phyloP scores from a whole-genome alignment of 2,329 filamentous ascomycete genomes.

The Exophiala bonariae region DNA sequence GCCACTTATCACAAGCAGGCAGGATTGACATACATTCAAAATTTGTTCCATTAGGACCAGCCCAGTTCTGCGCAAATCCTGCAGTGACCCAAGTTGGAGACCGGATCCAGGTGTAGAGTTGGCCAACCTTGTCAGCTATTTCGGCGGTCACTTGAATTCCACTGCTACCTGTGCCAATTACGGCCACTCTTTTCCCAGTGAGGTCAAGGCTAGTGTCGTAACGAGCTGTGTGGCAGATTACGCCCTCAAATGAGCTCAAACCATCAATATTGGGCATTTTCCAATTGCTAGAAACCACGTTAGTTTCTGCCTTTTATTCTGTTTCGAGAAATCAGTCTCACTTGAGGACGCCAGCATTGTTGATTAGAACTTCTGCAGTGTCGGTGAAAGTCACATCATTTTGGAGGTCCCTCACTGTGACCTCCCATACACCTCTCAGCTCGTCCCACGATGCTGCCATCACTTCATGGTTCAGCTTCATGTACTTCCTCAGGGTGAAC shows the following conservation, averaged over 20 bases:
- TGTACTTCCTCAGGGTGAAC: conserved; percentile 37
- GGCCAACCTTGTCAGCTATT: conserved; percentile 32
- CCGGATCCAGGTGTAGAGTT: conserved; percentile 27
- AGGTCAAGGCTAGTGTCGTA: conserved; percentile 48
- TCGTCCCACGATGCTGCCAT: conserved; percentile 40
- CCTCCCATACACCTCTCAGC: conserved; percentile 34
- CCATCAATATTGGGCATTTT: conserved; percentile 34
- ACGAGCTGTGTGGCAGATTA: conserved; percentile 33
- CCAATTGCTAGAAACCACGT: conserved; percentile 49
- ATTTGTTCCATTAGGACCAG: conserved; percentile 29
- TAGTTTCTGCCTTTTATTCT: background rate
- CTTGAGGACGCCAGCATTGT: conserved; percentile 33
- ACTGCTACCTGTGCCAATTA: conserved; percentile 28
- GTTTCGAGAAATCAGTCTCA: background rate
- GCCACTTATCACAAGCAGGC: conserved; percentile 20
- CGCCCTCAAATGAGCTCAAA: conserved; percentile 35
- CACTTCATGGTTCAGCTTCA: conserved; percentile 39
- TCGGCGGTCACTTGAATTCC: conserved; percentile 28
- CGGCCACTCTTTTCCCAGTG: conserved; percentile 23
- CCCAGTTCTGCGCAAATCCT: conserved; percentile 20
- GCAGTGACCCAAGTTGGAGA: conserved; percentile 30
- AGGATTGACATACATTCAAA: conserved; percentile 33
- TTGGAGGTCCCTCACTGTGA: conserved; percentile 31
- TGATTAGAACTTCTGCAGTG: conserved; percentile 33
- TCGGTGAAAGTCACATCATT: conserved; percentile 18